Evolutionary conservation across 2,329 filamentous ascomycete species (phyloP).

Genomic region (Sporothrix brunneoviolacea): DNA sequence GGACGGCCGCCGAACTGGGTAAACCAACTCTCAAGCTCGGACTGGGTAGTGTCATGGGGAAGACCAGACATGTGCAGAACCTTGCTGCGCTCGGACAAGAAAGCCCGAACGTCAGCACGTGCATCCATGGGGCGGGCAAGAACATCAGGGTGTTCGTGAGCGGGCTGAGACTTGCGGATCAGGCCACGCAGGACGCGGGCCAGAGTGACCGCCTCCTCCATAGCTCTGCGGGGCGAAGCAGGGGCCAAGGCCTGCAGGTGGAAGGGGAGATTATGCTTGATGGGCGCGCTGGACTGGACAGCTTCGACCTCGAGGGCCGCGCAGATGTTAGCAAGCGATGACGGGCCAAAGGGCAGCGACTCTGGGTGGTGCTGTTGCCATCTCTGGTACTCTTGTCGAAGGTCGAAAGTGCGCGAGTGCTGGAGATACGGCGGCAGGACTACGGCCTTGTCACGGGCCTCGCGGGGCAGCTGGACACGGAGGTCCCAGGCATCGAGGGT

Average conservation of each 20-base stretch:
- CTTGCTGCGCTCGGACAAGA: conserved; percentile 93
- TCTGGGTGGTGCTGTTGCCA: conserved; percentile 99
- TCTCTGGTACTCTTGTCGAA: conserved; percentile 94
- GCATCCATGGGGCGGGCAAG: conserved; percentile 94
- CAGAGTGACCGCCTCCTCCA: conserved; percentile 94
- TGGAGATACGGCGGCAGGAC: conserved; percentile 94
- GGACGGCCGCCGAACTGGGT: conserved; percentile 96
- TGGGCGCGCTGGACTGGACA: conserved; percentile 92
- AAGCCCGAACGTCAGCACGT: conserved; percentile 89
- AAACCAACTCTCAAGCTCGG: conserved; percentile 98
- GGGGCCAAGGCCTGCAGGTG: conserved; percentile 93
- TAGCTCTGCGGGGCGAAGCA: conserved; percentile 87
- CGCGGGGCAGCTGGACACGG: conserved; percentile 91
- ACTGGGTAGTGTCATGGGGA: conserved; percentile 96
- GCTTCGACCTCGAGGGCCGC: conserved; percentile 96
- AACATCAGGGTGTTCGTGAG: conserved; percentile 90
- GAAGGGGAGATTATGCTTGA: conserved; percentile 98
- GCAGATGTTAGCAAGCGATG: conserved; percentile 94
- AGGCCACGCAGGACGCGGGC: conserved; percentile 86
- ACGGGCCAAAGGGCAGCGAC: conserved; percentile 92
- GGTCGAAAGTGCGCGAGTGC: conserved; percentile 94
- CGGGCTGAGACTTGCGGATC: conserved; percentile 91
- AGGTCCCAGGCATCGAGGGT: conserved; percentile 98
- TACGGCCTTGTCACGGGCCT: conserved; percentile 96
- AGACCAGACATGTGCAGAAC: conserved; percentile 96